Base-by-base conservation (phyloP, 2,329 filamentous ascomycete genomes). In the Fusarium beomiforme region DNA sequence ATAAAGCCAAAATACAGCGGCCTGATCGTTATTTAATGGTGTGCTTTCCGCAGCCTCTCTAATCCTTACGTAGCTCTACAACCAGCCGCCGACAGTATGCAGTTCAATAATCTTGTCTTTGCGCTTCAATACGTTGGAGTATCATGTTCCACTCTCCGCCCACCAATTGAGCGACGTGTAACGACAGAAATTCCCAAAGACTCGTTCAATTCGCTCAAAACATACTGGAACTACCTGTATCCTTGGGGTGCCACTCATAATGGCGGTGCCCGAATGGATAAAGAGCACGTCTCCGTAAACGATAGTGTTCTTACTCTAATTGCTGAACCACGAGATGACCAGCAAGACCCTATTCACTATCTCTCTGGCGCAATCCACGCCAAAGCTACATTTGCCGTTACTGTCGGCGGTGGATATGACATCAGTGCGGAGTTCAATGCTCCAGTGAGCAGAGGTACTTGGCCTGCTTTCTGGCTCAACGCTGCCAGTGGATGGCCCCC, bases 401-500 rank as follows among this genome's bases (percentile, higher is more conserved):
- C 46, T 19, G 23, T 49, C 2, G 69, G 69, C 1, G 69, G 69
- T 6, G 69, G 69, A 0, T 72, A 70, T 16, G 69, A 72, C 8
- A 56, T 72, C 21, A 70, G 53, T 6, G 69, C 56, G 9, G 69
- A 72, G 23, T 72, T 72, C 14, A 54, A 72, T 17, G 69, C 69
- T 2, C 69, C 69, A 4, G 69, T 72, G 0, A 60, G 26, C 7
- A 33, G 8, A 24, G 69, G 69, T 9, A 70, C 65, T 0, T 72
- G 65, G 69, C 69, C 69, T 3, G 69, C 69, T 19, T 72, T 72
- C n/a, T 72, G 69, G 69, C 53, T 72, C 19, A 72, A 72, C n/a
- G 69, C 69, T 0, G 69, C 69, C 0, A 70, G 56, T 0, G 69
- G 69, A 13, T 72, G 69, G 69, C 69, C 69, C 1, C 69, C 69